A percentile compares a stretch with the other conserved stretches of the same genome.
phyloP scores from a whole-genome alignment of 768 basidiomycete genomes.

The Tulasnella sp. region DNA sequence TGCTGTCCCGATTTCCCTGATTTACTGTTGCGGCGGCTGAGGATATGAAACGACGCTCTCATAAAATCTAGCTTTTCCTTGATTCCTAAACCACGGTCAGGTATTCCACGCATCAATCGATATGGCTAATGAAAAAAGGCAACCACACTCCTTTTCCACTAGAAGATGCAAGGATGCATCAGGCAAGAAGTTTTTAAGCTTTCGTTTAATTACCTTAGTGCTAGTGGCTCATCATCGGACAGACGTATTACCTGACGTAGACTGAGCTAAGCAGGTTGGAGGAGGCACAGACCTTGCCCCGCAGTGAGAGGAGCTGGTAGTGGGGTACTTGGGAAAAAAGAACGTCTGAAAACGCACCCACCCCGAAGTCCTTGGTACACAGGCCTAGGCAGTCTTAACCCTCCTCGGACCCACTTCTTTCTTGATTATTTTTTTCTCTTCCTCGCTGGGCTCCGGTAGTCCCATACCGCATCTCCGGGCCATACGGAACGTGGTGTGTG shows the following conservation, averaged over 20 bases:
- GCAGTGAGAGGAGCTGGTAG: not conserved
- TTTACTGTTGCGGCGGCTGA: not conserved
- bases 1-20: not conserved
- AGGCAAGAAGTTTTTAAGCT: not conserved
- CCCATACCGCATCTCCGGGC: not conserved
- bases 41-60: not conserved
- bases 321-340: not conserved
- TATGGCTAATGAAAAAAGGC: not conserved
- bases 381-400: not conserved
- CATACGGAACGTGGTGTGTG: not conserved
- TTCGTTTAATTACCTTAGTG: not conserved
- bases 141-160: not conserved
- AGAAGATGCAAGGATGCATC: not conserved
- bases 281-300: not conserved
- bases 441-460: no score
- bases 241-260: not conserved
- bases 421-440: not conserved
- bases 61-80: not conserved
- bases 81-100: not conserved
- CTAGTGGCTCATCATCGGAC: not conserved
- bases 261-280: not conserved
- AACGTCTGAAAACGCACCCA: not conserved
- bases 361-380: not conserved
- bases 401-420: not conserved
- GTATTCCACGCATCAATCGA: not conserved